These are phyloP conservation scores for maize (Zea mays) DNA, from an alignment of 176 grass and related monocot species.

Conservation along the genomic window DNA sequence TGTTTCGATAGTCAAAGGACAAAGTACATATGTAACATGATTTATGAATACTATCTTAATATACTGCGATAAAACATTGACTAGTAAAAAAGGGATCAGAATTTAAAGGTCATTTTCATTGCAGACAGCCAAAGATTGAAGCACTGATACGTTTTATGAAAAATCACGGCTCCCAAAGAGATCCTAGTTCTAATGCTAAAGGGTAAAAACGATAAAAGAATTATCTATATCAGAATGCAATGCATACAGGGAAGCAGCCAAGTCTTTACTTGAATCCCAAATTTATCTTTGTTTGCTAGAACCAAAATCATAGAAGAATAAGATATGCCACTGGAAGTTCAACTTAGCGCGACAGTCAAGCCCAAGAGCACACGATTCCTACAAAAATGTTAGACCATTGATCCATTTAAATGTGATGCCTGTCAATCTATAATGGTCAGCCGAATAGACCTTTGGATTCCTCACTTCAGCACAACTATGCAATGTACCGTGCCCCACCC, in stretches of 20 bases:
- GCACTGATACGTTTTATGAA: neutral
- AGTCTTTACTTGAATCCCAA: neutral
- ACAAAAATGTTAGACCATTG: neutral
- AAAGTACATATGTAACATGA: neutral
- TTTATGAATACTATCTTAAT: neutral
- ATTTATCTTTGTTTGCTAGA: neutral
- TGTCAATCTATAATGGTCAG: constrained; percentile 1
- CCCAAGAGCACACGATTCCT: neutral
- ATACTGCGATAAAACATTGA: neutral
- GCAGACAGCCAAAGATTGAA: neutral
- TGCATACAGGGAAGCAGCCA: neutral
- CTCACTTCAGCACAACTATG: constrained; percentile 11
- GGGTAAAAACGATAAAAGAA: neutral
- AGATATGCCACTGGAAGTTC: neutral
- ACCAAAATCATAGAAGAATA: neutral
- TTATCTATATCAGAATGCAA: neutral
- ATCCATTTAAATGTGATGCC: neutral
- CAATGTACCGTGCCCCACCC: neutral
- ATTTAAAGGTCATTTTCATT: neutral
- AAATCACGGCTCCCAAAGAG: neutral
- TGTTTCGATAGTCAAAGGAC: neutral
- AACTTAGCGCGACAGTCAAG: constrained; percentile 19
- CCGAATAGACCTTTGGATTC: neutral
- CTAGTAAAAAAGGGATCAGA: neutral
- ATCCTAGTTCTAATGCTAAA: neutral